Base-by-base conservation (phyloP, 805 yeast genomes). In the Clavispora carvajalis region DNA sequence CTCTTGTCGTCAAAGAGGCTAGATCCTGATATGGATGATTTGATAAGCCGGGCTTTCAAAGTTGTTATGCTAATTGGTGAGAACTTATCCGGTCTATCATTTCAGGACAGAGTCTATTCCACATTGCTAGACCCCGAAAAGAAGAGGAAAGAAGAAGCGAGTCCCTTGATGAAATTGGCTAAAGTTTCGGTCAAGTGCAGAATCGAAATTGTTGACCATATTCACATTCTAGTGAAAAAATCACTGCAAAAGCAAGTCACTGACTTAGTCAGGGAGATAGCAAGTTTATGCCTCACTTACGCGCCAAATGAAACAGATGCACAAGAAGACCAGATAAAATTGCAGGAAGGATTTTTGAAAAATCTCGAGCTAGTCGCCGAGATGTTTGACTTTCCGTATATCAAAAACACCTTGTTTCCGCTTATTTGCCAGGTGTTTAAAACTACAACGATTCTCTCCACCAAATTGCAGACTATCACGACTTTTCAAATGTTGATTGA, bases 401-500 rank as follows among this genome's bases (percentile, higher is more conserved):
- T 89, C 41, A 88, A 91, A 50, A 82, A 79, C 50, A 76, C 77
- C 23, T 65, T 89, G n/a, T 78, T 85, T 57, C 95, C 96, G 2
- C 63, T 79, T 34, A 67, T 88, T 13, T 76, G 87, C 34, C 74
- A 72, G 34, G 73, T 87, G 7, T 93, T 91, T 62, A 76, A 88
- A 28, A 83, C 87, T 34, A 93, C 99, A 1, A 86, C 90, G 0
- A 79, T 93, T 22, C 67, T 90, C 24, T 79, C 85, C 5, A 84
- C 93, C 21, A 91, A 93, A 54, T 66, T 83, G 13, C 71, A 77
- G 12, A 77, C 93, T 2, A 69, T 88, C 17, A 64, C 71, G 15
- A 71, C 85, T 1, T 80, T 89, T 51, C 70, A 75, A 11, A 54
- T 65, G 35, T 62, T 89, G 52, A 73, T 85, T 13, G 73, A 69